Evolutionary conservation across 768 basidiomycete genomes (phyloP), one percentile per base, ranked within the genome.

Genomic region (Kwoniella botswanensis): DNA sequence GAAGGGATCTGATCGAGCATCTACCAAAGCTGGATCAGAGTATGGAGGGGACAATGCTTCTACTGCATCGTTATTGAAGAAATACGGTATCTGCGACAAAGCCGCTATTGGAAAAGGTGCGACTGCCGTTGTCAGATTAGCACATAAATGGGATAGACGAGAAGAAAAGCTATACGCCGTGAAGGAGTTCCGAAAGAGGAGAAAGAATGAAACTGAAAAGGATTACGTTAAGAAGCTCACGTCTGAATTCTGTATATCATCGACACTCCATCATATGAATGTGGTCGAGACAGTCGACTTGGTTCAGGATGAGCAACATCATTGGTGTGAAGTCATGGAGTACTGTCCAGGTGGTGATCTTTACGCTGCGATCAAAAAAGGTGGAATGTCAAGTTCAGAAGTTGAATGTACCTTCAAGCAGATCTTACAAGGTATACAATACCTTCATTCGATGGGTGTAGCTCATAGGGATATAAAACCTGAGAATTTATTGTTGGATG

Each of bases 301-400:
- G 70, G 92, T 99, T n/a, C 97, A 99, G 79, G 97, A 99, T 84
- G 96, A 99, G 85, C 88, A 86, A 72, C 90, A 93, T 72, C 90
- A 94, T 80, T 99, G 96, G 96, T 99, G 96, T 81, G 97, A 98
- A 83, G 96, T 99, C 57, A 98, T 99, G 96, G 97, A 98, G 84
- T 99, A 94, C 82, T 99, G 96, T 81, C 94, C 94, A 2, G 97
- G 97, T 55, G 96, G 96, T 2, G 96, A 99, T 85, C 87, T 99
- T 44, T 99, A 99, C 82, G 95, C 95, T 29, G 96, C 94, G 46
- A 99, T 99, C 86, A 98, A 98, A 89, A 94, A 93, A 84, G 96
- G 96, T 68, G 88, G 88, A 74, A 94, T 97, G 93, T 90, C 90
- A 44, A 89, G 91, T 4, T 90, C 90, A 83, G 93, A 96, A 84